These are phyloP conservation scores for Wickerhamomyces strasburgensis DNA, from an alignment of 805 yeast species.

Conservation along the genomic window DNA sequence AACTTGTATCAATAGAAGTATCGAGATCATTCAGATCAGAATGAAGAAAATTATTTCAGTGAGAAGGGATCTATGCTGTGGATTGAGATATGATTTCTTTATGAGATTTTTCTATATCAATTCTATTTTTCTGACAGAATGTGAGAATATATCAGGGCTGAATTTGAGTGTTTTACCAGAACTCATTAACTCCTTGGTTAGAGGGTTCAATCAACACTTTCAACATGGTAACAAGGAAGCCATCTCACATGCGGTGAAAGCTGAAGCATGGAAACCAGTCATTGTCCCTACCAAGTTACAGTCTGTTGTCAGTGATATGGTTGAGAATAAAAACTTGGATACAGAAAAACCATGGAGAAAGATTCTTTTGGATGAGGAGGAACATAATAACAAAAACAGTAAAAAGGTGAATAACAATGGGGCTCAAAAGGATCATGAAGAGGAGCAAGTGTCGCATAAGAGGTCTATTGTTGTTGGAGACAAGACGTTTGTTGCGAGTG, in stretches of 20 bases:
- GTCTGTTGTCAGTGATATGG: slow-evolving; percentile 43
- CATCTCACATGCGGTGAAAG: slow-evolving; percentile 48
- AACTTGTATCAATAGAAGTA: slow-evolving; percentile 57
- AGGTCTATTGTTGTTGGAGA: slow-evolving; percentile 45
- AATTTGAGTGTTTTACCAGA: slow-evolving; percentile 56
- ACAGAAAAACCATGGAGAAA: slow-evolving; percentile 44
- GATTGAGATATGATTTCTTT: slow-evolving; percentile 55
- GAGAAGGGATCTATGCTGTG: slow-evolving; percentile 65
- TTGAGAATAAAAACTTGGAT: slow-evolving; percentile 41
- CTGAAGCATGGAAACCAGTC: slow-evolving; percentile 77
- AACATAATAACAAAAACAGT: slow-evolving; percentile 2
- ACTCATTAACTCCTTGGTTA: slow-evolving; percentile 61
- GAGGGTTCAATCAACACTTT: slow-evolving; percentile 49
- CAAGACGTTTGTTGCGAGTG: slow-evolving; percentile 53
- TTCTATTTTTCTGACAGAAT: slow-evolving; percentile 69
- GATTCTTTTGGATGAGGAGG: slow-evolving; percentile 25
- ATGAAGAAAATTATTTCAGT: slow-evolving; percentile 74
- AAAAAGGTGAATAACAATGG: not conserved
- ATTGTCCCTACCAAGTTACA: slow-evolving; percentile 49
- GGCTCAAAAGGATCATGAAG: slow-evolving; percentile 1
- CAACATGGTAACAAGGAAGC: slow-evolving; percentile 47
- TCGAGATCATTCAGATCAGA: slow-evolving; percentile 68
- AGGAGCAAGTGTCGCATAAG: slow-evolving; percentile 27
- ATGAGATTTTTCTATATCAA: slow-evolving; percentile 60
- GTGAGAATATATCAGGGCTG: slow-evolving; percentile 75